Evolutionary conservation across 768 basidiomycete species (phyloP).

Genomic region (Collybiopsis confluens): DNA sequence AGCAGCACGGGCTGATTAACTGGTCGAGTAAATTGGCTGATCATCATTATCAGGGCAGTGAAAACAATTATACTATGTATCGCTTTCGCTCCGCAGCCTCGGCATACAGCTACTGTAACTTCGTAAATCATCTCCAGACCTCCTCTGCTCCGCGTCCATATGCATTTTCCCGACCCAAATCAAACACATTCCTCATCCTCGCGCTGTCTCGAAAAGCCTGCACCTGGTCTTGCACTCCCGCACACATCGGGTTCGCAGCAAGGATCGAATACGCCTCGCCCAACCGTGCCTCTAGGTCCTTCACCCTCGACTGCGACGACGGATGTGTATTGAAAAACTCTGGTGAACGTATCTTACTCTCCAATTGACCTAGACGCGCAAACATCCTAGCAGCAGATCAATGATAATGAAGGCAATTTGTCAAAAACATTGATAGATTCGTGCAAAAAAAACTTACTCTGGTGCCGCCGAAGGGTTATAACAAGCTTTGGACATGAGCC

Average conservation of each 20-base stretch:
- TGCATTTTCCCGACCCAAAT: not conserved
- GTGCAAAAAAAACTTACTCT: slow-evolving; percentile 41
- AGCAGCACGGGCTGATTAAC: no score
- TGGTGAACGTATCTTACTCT: slow-evolving; percentile 32
- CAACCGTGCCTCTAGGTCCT: slow-evolving; percentile 44
- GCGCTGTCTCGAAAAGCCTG: not conserved
- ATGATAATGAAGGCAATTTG: not conserved
- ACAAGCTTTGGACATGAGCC: slow-evolving; percentile 79
- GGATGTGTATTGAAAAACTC: slow-evolving; percentile 86
- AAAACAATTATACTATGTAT: no score
- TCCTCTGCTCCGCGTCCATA: not conserved
- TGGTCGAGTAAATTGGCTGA: no score
- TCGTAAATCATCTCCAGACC: slow-evolving; percentile 2
- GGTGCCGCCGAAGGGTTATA: slow-evolving; percentile 78
- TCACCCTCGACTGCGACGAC: slow-evolving; percentile 65
- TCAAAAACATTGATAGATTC: not conserved
- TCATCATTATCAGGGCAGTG: no score
- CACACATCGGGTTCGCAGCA: slow-evolving; percentile 54
- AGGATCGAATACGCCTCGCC: slow-evolving; percentile 55
- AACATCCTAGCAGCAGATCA: slow-evolving; percentile 52
- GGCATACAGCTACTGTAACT: no score
- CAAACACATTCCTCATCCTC: slow-evolving; percentile 1
- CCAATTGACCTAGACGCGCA: slow-evolving; percentile 54
- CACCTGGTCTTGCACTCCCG: slow-evolving; percentile 26
- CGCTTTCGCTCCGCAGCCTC: no score